Evolutionary conservation across 2,329 filamentous ascomycete species (phyloP), one percentile per base, ranked within the genome.

Genomic region (Ambrosiella cleistominuta): DNA sequence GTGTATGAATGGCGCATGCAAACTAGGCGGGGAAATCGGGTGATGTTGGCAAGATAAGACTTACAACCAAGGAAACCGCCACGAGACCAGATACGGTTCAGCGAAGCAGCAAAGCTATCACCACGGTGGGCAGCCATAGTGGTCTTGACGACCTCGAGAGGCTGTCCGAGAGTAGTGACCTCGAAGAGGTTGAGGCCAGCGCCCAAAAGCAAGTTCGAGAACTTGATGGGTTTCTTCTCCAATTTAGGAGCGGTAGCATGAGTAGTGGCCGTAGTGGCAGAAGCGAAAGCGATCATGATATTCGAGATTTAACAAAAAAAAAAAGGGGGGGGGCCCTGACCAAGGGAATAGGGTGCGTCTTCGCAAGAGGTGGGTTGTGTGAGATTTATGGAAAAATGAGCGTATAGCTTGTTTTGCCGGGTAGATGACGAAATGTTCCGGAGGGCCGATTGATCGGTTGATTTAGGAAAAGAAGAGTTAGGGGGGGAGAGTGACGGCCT

Each of bases 161-260:
- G 93, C 81, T 94, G 78, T 64, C 75, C 74, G 64, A 78, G 71
- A 60, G 77, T 78, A 63, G 76, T 80, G 69, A 85, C 77, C 82
- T 96, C 90, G 72, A 96, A 96, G 81, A 96, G 76, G 79, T 95
- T 96, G 75, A 96, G 81, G 66, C 89, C 88, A 69, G 88, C 87
- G 69, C 90, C 90, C 67, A 96, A 82, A 68, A 98, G 78, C 80
- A 98, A 74, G 77, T 98, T 98, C 78, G 89, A 95, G 80, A 97
- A 97, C 82, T 96, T 97, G 81, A 98, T 81, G 65, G 93, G 93
- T 82, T 97, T 97, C 86, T 97, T 97, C 85, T 96, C 90, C 70
- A 94, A 76, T 63, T 72, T 72, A 66, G 70, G 67, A 63, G 71
- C 65, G 69, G 70, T 75, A 71, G 70, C 74, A 73, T 71, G 73